Evolutionary conservation across 345 rosid species (phyloP).

Genomic region (Psidium guajava): DNA sequence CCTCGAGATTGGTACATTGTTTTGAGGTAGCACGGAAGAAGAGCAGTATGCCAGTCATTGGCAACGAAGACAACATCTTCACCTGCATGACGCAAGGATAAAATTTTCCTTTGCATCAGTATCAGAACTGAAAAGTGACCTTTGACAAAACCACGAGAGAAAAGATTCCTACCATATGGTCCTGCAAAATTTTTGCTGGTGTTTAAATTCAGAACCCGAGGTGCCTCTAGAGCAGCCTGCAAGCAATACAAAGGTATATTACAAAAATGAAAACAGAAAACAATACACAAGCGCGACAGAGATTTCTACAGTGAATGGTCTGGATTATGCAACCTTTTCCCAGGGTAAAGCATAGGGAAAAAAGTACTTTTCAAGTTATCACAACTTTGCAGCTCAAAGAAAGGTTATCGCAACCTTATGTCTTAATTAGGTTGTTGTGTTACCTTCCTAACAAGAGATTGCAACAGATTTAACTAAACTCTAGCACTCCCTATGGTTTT

Average conservation of each 20-base stretch:
- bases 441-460: neutral
- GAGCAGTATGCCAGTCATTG: slow-evolving; percentile 96
- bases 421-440: neutral
- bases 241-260: slow-evolving; percentile 1
- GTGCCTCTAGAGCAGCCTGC: slow-evolving; percentile 95
- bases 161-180: slow-evolving; percentile 55
- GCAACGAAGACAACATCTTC: slow-evolving; percentile 78
- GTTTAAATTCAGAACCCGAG: slow-evolving; percentile 60
- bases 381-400: neutral
- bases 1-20: slow-evolving; percentile 59
- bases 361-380: neutral
- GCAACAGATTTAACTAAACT: neutral
- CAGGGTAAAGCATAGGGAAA: neutral
- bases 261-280: neutral
- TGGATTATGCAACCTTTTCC: neutral
- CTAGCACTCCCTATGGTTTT: neutral
- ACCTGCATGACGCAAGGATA: slow-evolving; percentile 23
- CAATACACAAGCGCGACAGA: neutral
- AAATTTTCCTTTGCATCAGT: neutral
- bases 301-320: neutral
- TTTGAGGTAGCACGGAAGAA: slow-evolving; percentile 79
- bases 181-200: slow-evolving; percentile 58
- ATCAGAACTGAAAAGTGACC: neutral
- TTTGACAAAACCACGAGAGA: neutral
- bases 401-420: neutral